These are phyloP conservation scores for Salvia splendens DNA, from an alignment of 257 asterid genomes.

Conservation along the genomic window DNA sequence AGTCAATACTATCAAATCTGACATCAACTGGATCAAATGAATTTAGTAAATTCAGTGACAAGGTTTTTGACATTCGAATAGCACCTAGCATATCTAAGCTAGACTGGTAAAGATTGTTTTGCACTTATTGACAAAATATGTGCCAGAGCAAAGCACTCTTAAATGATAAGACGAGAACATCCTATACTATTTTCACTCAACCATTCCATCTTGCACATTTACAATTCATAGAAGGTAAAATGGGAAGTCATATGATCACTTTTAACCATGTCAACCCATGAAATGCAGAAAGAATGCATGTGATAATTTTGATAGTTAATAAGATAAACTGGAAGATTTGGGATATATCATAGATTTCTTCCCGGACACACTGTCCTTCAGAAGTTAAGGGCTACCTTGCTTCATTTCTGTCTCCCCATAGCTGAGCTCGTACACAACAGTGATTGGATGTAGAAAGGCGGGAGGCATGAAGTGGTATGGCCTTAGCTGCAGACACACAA, in stretches of 20 bases:
- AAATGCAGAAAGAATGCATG: slow-evolving; percentile 14
- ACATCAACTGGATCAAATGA: slow-evolving; percentile 18
- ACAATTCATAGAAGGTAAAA: slow-evolving; percentile 1
- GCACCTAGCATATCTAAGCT: slow-evolving; percentile 14
- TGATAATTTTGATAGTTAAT: slow-evolving; percentile 23
- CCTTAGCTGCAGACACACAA: slow-evolving; percentile 56
- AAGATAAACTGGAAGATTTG: slow-evolving; percentile 18
- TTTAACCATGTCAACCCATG: slow-evolving; percentile 19
- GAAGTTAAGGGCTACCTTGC: slow-evolving; percentile 66
- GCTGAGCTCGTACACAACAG: slow-evolving; percentile 76
- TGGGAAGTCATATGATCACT: slow-evolving; percentile 12
- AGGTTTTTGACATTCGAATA: slow-evolving; percentile 13
- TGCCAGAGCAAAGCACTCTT: slow-evolving; percentile 13
- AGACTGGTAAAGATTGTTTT: slow-evolving; percentile 1
- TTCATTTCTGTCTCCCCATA: slow-evolving; percentile 91
- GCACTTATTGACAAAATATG: slow-evolving; percentile 12
- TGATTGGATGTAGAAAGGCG: slow-evolving; percentile 76
- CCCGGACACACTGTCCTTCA: slow-evolving; percentile 1
- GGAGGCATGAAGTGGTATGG: slow-evolving; percentile 92
- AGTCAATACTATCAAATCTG: slow-evolving; percentile 18
- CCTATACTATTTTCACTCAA: not conserved
- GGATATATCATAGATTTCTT: slow-evolving; percentile 14
- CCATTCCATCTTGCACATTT: slow-evolving; percentile 25
- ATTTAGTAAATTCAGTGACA: not conserved
- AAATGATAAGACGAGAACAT: not conserved